phyloP scores from a whole-genome alignment of 2,329 filamentous ascomycete species.

The Diaporthe eres region DNA sequence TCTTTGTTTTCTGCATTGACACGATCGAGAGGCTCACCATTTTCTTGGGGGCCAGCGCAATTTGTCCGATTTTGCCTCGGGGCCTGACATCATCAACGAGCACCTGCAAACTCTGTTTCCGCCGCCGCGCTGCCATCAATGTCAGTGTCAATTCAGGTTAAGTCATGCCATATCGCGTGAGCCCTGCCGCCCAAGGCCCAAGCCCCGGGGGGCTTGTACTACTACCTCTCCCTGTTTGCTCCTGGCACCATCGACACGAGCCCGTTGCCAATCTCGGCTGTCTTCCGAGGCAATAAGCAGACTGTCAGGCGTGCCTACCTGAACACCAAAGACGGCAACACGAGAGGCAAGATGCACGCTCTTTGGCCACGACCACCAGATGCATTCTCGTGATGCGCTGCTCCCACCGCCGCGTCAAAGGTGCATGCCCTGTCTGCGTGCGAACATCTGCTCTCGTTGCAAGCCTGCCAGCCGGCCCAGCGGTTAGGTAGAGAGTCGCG shows the following conservation, averaged over 20 bases:
- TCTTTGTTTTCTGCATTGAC: neutral
- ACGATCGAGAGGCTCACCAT: neutral
- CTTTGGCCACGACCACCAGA: conserved; percentile 12
- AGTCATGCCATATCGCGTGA: neutral
- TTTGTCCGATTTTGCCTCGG: neutral
- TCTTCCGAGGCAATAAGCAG: conserved; percentile 3
- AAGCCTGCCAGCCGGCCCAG: neutral
- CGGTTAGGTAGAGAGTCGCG: too few species aligned
- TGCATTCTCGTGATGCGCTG: neutral
- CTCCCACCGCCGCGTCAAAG: neutral
- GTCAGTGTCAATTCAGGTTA: neutral
- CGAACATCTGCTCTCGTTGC: neutral
- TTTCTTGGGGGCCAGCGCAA: neutral
- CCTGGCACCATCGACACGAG: conserved; percentile 7
- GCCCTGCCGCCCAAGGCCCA: neutral
- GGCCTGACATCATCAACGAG: conserved; percentile 15
- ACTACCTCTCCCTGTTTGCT: neutral
- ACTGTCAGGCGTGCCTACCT: neutral
- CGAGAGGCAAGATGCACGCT: neutral
- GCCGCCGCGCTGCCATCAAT: neutral
- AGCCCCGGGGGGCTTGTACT: neutral
- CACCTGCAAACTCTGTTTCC: conserved; percentile 2
- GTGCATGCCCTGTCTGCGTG: neutral
- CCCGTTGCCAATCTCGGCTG: conserved; percentile 13
- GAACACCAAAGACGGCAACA: neutral